Evolutionary conservation across 2,329 filamentous ascomycete species (phyloP).

Genomic region (Sclerotinia nivalis): DNA sequence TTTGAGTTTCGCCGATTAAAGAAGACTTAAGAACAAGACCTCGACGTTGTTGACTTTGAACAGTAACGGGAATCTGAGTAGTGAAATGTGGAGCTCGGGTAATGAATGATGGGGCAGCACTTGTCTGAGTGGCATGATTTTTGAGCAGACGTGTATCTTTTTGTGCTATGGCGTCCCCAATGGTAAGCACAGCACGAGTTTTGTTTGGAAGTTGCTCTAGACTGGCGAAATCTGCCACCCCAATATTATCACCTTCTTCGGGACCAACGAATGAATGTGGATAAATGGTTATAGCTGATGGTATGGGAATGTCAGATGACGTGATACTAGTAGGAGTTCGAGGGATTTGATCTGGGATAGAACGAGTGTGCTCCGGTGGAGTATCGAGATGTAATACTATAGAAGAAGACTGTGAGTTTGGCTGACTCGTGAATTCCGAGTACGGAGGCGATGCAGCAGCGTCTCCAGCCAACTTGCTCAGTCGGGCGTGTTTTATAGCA

Average conservation of each 20-base stretch:
- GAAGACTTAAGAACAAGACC: constrained; percentile 15
- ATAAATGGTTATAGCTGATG: not conserved
- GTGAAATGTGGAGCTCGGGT: constrained; percentile 20
- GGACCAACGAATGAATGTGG: constrained; percentile 4
- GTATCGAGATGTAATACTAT: constrained; percentile 25
- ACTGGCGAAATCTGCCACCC: constrained; percentile 8
- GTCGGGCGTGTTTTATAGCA: not conserved
- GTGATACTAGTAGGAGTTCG: not conserved
- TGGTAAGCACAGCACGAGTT: not conserved
- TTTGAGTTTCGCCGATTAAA: not conserved
- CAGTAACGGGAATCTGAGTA: constrained; percentile 15
- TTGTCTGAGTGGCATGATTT: constrained; percentile 19
- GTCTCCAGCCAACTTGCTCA: constrained; percentile 15
- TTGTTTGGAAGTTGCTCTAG: not conserved
- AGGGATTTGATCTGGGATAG: no score
- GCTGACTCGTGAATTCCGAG: constrained; percentile 18
- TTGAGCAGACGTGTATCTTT: not conserved
- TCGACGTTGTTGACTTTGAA: constrained; percentile 20
- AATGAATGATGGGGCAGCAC: constrained; percentile 17
- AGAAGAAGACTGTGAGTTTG: constrained; percentile 21
- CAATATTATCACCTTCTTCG: not conserved
- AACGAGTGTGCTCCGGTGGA: constrained; percentile 11
- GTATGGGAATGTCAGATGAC: not conserved
- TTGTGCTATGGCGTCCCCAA: not conserved
- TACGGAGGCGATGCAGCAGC: constrained; percentile 20